Evolutionary conservation across 2,329 filamentous ascomycete species (phyloP), one percentile per base, ranked within the genome.

Genomic region (Phaeosphaeria sp.): DNA sequence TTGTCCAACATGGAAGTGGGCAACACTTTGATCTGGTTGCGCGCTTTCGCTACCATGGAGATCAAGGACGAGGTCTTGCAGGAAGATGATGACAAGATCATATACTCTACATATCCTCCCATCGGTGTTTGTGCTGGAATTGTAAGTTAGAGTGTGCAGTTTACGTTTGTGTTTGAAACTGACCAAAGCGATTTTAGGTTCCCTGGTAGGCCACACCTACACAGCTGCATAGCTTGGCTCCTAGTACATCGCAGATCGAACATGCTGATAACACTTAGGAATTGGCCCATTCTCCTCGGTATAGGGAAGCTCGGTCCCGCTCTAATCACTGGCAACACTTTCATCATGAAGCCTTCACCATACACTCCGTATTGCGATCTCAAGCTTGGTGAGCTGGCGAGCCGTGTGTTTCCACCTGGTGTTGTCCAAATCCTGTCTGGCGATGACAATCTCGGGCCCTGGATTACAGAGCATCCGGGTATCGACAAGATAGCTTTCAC

Each of bases 401-500:
- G 83, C 52, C 70, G 80, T 13, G 79, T 87, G 71, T 87, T 89
- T 73, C 86, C 86, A 0, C 83, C 84, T 0, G 87, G 87, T 25
- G 85, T 90, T 4, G 72, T 89, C 0, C 86, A 89, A 61, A 83
- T 80, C 0, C 72, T 90, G 2, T 83, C 83, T 45, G 87, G 87
- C 3, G 85, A 84, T 42, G 86, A 89, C 62, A 77, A 79, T 44
- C 81, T 89, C 1, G 87, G 87, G 1, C 85, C 86, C 0, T 81
- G 80, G 80, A 71, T 89, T 21, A 87, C 85, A 0, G 75, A 74
- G 9, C 87, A 89, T 64, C 84, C 84, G 0, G 84, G 80, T 9
- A 82, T 89, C 55, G 80, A 83, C 60, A 89, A 88, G 78, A 83
- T 89, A 66, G 81, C 80, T 55, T 89, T 90, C 73, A 89, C 87